These are phyloP conservation scores for Neurospora sublineolata DNA, from an alignment of 495 filamentous ascomycete species.

Conservation along the genomic window DNA sequence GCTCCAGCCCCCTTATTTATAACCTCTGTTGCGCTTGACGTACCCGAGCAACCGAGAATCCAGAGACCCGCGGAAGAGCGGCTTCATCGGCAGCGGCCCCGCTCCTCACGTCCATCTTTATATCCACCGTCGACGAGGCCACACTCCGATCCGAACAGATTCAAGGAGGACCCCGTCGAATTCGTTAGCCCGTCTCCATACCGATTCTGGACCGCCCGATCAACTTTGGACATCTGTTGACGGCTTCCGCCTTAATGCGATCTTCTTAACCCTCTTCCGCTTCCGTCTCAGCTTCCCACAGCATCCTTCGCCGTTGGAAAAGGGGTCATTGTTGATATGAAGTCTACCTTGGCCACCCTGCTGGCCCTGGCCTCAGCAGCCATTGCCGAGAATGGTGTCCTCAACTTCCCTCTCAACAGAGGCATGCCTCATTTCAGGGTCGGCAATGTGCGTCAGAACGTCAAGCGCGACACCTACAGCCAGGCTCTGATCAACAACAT, in stretches of 20 bases:
- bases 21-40: not conserved
- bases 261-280: not conserved
- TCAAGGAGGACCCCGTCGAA: not conserved
- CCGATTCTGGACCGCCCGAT: not conserved
- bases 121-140: not conserved
- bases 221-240: not conserved
- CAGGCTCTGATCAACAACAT: constrained; percentile 35
- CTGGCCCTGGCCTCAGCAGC: constrained; percentile 13
- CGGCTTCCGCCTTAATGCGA: not conserved
- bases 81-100: not conserved
- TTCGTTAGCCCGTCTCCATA: not conserved
- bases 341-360: not conserved
- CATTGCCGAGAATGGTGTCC: constrained; percentile 15
- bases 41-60: not conserved
- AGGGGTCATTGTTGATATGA: constrained; percentile 10
- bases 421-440: constrained; percentile 10
- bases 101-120: not conserved
- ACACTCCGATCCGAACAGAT: not conserved
- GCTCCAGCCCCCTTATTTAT: not conserved
- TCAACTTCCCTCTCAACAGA: constrained; percentile 19
- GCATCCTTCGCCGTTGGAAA: not conserved
- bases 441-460: constrained; percentile 7
- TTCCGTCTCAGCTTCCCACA: not conserved
- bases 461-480: constrained; percentile 18
- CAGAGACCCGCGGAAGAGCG: not conserved